phyloP scores from a whole-genome alignment of 2,329 filamentous ascomycete species.

The Karstenula rhodostoma region DNA sequence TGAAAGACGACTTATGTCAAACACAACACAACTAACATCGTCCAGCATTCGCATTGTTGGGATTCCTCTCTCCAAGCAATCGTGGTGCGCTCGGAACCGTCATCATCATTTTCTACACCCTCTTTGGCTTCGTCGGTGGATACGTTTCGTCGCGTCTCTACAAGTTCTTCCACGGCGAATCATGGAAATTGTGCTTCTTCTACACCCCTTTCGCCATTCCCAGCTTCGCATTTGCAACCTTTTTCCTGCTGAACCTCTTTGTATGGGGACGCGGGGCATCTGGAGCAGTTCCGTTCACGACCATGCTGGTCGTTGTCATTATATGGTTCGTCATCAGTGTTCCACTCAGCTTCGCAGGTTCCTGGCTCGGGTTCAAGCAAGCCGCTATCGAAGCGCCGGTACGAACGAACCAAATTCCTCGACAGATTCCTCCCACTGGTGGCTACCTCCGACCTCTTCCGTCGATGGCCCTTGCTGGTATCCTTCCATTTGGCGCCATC shows the following conservation, averaged over 20 bases:
- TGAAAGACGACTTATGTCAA: constrained; percentile 6
- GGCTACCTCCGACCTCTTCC: constrained; percentile 88
- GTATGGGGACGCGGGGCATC: constrained; percentile 93
- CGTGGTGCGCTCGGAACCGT: constrained; percentile 92
- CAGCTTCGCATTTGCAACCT: constrained; percentile 81
- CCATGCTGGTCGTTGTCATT: constrained; percentile 89
- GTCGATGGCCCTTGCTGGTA: constrained; percentile 89
- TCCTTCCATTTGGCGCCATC: constrained; percentile 94
- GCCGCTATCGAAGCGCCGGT: constrained; percentile 78
- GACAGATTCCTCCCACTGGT: constrained; percentile 86
- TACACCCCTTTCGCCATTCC: constrained; percentile 88
- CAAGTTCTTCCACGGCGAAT: constrained; percentile 90
- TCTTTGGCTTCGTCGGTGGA: constrained; percentile 91
- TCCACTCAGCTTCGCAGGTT: constrained; percentile 86
- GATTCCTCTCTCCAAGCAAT: constrained; percentile 94
- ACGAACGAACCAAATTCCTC: constrained; percentile 95
- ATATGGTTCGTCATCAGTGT: constrained; percentile 99
- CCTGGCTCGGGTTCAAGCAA: constrained; percentile 87
- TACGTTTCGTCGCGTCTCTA: constrained; percentile 91
- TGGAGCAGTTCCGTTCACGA: constrained; percentile 93
- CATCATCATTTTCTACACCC: constrained; percentile 90
- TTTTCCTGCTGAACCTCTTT: constrained; percentile 96
- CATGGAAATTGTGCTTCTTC: constrained; percentile 93
- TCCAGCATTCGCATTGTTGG: constrained; percentile 83
- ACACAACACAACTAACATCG: background rate